These are phyloP conservation scores for Trichoderma brevicompactum DNA, from an alignment of 2,329 filamentous ascomycete genomes.

Conservation along the genomic window DNA sequence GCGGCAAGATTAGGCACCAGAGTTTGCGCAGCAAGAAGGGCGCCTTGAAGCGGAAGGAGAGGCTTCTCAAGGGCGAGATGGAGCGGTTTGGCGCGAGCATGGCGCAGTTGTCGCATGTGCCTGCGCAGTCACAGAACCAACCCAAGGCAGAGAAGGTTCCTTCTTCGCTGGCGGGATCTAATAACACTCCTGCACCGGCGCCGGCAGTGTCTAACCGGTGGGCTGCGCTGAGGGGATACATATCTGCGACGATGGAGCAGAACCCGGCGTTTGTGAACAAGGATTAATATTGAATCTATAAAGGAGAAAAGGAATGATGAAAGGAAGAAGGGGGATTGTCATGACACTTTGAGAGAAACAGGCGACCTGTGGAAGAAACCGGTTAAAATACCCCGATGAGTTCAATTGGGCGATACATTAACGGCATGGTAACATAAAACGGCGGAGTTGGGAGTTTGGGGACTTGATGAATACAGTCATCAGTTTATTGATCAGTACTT, in stretches of 20 bases:
- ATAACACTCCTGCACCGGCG: neutral
- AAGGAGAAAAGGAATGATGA: neutral
- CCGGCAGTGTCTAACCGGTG: slow-evolving; percentile 64
- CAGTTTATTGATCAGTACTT: slow-evolving; percentile 23
- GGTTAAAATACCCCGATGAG: neutral
- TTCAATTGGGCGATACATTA: neutral
- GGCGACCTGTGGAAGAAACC: neutral
- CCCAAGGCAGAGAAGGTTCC: neutral
- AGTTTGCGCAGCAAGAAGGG: slow-evolving; percentile 77
- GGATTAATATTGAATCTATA: slow-evolving; percentile 27
- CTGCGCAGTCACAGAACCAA: slow-evolving; percentile 24
- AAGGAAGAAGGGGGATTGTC: neutral
- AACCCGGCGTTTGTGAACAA: slow-evolving; percentile 70
- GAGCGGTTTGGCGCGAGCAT: slow-evolving; percentile 83
- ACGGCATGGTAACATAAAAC: neutral
- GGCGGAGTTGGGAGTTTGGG: slow-evolving; percentile 11
- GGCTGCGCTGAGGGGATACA: slow-evolving; percentile 81
- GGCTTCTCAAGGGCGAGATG: slow-evolving; percentile 77
- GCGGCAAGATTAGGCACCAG: slow-evolving; percentile 70
- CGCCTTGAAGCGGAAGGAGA: slow-evolving; percentile 81
- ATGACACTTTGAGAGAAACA: neutral
- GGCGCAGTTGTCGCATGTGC: slow-evolving; percentile 66
- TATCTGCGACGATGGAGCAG: slow-evolving; percentile 86
- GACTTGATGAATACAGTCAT: neutral
- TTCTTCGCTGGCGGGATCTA: neutral